phyloP scores from a whole-genome alignment of 106 monocot genomes.

The Allium cepa region DNA sequence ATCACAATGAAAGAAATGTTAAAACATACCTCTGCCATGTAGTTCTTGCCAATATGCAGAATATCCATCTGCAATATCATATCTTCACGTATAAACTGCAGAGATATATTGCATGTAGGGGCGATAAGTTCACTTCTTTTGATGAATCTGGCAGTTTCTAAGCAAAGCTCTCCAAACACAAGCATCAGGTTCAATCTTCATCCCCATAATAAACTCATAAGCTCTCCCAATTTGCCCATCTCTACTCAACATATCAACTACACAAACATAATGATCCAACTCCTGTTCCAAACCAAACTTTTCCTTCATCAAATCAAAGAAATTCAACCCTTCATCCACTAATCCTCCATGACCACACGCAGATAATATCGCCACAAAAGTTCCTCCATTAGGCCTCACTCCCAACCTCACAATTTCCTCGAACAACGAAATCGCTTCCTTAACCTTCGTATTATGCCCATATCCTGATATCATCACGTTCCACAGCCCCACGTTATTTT shows the following conservation, averaged over 20 bases:
- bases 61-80: no score
- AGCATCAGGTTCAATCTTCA: constrained; percentile 14
- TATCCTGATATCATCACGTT: constrained; percentile 58
- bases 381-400: constrained; percentile 5
- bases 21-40: no score
- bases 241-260: constrained; percentile 20
- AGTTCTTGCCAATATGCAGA: no score
- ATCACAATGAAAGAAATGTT: no score
- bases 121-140: neutral
- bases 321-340: constrained; percentile 9
- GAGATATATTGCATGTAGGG: no score
- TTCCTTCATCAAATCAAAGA: constrained; percentile 13
- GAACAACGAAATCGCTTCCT: constrained; percentile 39
- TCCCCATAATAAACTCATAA: constrained; percentile 3
- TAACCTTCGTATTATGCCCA: constrained; percentile 34
- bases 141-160: constrained; percentile 30
- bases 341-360: constrained; percentile 23
- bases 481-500: constrained; percentile 49
- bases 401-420: constrained; percentile 19
- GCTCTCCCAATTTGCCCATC: constrained; percentile 14
- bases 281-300: constrained; percentile 12
- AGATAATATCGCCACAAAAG: constrained; percentile 16
- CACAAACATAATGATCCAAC: constrained; percentile 8
- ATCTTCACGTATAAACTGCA: no score
- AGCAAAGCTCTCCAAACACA: constrained; percentile 13